These are phyloP conservation scores for Cornus florida DNA, from an alignment of 148 eudicot genomes.

Conservation along the genomic window DNA sequence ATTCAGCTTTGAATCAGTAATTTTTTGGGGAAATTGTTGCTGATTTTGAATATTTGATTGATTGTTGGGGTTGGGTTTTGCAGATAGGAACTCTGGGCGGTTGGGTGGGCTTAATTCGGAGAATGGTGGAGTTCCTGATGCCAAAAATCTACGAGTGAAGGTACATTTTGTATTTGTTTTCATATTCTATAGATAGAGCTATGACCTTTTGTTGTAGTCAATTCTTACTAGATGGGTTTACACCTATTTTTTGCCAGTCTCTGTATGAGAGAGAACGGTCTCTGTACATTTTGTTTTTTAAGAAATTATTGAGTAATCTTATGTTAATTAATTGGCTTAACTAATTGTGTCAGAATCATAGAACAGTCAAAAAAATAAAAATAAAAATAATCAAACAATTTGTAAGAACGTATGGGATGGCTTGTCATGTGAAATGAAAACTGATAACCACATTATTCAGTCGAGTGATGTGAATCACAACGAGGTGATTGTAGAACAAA, in stretches of 20 bases:
- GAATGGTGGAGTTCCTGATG: slow-evolving; percentile 38
- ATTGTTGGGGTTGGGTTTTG: neutral
- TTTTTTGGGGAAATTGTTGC: neutral
- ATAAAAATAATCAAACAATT: too few relatives aligned
- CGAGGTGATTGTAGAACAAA: too few relatives aligned
- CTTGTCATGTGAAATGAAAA: too few relatives aligned
- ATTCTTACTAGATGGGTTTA: neutral
- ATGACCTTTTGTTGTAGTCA: neutral
- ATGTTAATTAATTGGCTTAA: too few relatives aligned
- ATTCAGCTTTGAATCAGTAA: neutral
- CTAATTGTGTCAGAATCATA: too few relatives aligned
- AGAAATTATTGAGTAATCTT: neutral
- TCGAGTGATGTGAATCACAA: too few relatives aligned
- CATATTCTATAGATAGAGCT: neutral
- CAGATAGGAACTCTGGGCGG: slow-evolving; percentile 55
- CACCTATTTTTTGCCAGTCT: neutral
- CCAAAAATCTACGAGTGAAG: slow-evolving; percentile 75
- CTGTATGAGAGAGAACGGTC: neutral
- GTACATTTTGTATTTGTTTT: slow-evolving; percentile 19
- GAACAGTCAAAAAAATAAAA: too few relatives aligned
- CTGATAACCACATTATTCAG: too few relatives aligned
- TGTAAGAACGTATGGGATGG: too few relatives aligned
- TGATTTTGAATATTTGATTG: neutral
- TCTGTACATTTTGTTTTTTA: too few relatives aligned
- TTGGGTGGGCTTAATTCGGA: slow-evolving; percentile 49